A percentile compares a stretch with the other conserved stretches of the same genome.
Evolutionary conservation across 257 asterid genomes (phyloP).

Genomic region (Thymus mandschuricus): DNA sequence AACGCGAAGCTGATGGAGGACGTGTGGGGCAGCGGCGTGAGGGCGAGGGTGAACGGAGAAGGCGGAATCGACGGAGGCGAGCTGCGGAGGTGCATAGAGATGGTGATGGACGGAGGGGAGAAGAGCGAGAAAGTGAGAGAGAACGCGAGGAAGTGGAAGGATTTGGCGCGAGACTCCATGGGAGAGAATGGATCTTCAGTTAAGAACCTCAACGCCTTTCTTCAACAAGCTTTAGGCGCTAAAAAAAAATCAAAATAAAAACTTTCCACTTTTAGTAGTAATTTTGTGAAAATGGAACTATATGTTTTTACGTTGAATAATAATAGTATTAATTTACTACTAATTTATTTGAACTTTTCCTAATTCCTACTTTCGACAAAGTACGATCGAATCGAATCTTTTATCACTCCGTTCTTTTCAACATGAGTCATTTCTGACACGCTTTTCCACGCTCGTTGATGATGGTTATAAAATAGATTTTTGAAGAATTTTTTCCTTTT

Average conservation of each 20-base stretch:
- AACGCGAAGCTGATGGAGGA: conserved; percentile 62
- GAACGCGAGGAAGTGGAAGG: conserved; percentile 43
- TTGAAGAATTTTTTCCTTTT: no score
- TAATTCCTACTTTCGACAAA: no score
- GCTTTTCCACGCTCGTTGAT: no score
- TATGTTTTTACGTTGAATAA: no score
- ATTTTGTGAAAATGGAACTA: not conserved
- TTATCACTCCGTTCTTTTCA: no score
- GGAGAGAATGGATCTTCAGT: conserved; percentile 49
- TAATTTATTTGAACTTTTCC: no score
- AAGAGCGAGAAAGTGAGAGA: conserved; percentile 39
- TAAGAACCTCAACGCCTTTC: conserved; percentile 36
- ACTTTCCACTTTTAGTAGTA: not conserved
- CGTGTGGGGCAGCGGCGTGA: conserved; percentile 57
- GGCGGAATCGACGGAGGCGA: conserved; percentile 44
- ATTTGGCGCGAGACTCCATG: conserved; percentile 47
- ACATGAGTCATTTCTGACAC: no score
- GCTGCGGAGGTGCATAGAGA: conserved; percentile 32
- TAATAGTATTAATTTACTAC: no score
- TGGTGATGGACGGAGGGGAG: conserved; percentile 47
- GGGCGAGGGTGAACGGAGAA: conserved; percentile 36
- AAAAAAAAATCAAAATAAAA: not conserved
- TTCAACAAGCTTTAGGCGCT: conserved; percentile 20
- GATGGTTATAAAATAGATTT: no score
- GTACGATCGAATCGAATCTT: no score